Evolutionary conservation across 2,329 filamentous ascomycete species (phyloP), one percentile per base, ranked within the genome.

Genomic region (Diplodia seriata): DNA sequence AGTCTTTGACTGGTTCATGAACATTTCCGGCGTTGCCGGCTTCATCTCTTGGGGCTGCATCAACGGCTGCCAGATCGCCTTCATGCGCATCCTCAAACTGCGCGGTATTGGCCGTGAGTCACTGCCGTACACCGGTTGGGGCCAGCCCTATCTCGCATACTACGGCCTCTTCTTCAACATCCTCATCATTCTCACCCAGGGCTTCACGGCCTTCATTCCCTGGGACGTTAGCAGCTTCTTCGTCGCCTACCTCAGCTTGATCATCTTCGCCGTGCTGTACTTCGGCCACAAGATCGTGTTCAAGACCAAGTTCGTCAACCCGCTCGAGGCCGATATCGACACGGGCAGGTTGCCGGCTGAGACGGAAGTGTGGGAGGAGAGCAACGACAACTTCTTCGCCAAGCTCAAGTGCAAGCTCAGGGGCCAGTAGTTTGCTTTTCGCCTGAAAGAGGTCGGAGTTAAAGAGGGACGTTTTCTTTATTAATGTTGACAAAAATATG

Each of bases 261-360:
- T 80, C 54, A 72, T 80, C 5, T 80, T 80, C 69, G 73, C 70
- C 1, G 77, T 81, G 0, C 80, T 90, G 0, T 91, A 90, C 73
- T 7, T 86, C 14, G 86, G 83, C 2, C 89, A 91, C 81, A 94
- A 79, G 71, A 31, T 77, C 26, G 65, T 75, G 1, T 77, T 74
- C 26, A 73, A 77, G 67, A 77, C 76, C 56, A 74, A 75, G 43
- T 79, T 83, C 55, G 74, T 83, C 69, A 77, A 76, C 9, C 72
- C 81, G 3, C 69, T 70, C 5, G 79, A 82, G 18, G 81, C 81
- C 11, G 82, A 84, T 70, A 70, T 84, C 20, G 69, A 80, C 15
- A 78, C 76, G 20, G 82, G 81, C 8, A 75, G 80, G 29, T 74
- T 74, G 71, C 68, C 54, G 40, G 40, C 56, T 18, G 63, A 61